Evolutionary conservation across 768 basidiomycete genomes (phyloP).

Genomic region (Paxillus ammoniavirescens): DNA sequence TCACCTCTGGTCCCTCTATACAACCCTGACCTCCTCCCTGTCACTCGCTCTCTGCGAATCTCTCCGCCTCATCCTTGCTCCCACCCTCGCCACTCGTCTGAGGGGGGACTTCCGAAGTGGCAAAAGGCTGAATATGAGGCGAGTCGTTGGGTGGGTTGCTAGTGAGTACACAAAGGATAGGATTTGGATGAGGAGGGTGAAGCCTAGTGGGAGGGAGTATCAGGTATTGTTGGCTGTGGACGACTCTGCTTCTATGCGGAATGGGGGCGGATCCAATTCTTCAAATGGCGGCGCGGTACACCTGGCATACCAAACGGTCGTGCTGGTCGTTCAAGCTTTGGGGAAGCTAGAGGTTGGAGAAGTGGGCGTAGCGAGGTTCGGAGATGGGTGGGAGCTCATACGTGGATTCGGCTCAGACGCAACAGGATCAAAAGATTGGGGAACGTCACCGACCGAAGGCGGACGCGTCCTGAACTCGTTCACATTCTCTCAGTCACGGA

Average conservation of each 20-base stretch:
- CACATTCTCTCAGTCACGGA: slow-evolving; percentile 85
- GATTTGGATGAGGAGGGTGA: slow-evolving; percentile 95
- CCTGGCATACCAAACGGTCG: slow-evolving; percentile 91
- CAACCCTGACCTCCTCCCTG: slow-evolving; percentile 85
- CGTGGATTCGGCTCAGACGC: slow-evolving; percentile 87
- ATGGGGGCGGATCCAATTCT: slow-evolving; percentile 8
- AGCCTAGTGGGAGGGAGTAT: slow-evolving; percentile 92
- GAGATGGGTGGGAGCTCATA: slow-evolving; percentile 81
- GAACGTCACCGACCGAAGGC: slow-evolving; percentile 24
- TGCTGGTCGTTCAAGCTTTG: slow-evolving; percentile 86
- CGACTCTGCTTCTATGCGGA: slow-evolving; percentile 90
- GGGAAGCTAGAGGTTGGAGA: slow-evolving; percentile 95
- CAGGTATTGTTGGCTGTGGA: slow-evolving; percentile 93
- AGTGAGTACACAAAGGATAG: slow-evolving; percentile 99
- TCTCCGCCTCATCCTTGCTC: slow-evolving; percentile 92
- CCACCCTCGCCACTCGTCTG: slow-evolving; percentile 89
- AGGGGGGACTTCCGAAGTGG: slow-evolving; percentile 97
- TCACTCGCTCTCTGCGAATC: slow-evolving; percentile 94
- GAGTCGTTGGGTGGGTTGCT: slow-evolving; percentile 96
- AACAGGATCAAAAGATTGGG: slow-evolving; percentile 60
- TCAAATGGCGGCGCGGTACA: slow-evolving; percentile 49
- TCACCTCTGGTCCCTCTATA: slow-evolving; percentile 89
- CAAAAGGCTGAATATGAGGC: slow-evolving; percentile 98
- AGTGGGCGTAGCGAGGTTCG: slow-evolving; percentile 87
- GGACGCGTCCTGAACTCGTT: slow-evolving; percentile 72